Evolutionary conservation across 257 asterid species (phyloP).

Genomic region (Forsythia suspensa): DNA sequence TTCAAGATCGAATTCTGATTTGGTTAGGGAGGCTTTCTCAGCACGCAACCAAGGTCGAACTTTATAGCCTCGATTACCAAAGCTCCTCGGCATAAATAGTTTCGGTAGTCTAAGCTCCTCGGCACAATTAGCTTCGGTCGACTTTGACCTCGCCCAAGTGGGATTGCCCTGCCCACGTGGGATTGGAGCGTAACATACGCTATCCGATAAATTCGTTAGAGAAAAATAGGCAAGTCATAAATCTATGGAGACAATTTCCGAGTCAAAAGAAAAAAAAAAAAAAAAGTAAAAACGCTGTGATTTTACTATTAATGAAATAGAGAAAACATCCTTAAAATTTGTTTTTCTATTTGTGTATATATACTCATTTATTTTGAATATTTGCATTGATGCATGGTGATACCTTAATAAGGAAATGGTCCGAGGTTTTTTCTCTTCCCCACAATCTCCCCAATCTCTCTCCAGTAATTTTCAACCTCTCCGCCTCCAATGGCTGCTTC

Average conservation of each 20-base stretch:
- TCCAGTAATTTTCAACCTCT: background rate
- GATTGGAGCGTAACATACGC: no score
- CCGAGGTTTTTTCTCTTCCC: slow-evolving; percentile 42
- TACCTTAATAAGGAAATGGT: slow-evolving; percentile 16
- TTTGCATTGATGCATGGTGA: background rate
- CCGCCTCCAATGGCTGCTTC: slow-evolving; percentile 55
- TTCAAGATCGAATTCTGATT: no score
- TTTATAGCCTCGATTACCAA: no score
- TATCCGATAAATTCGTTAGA: background rate
- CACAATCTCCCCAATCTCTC: slow-evolving; percentile 20
- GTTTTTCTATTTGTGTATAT: background rate
- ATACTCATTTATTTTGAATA: background rate
- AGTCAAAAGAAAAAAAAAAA: background rate
- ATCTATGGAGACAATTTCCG: background rate
- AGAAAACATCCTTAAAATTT: background rate
- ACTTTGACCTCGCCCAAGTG: no score
- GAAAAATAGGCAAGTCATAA: background rate
- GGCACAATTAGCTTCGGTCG: no score
- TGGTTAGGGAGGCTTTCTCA: no score
- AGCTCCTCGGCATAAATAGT: no score
- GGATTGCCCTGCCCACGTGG: no score
- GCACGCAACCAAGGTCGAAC: no score
- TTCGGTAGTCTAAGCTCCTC: no score
- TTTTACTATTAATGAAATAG: background rate
- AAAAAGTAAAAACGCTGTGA: background rate